Percentiles rank a stretch among this genome's conserved stretches.
These are phyloP conservation scores for Myriosclerotinia duriaeana DNA, from an alignment of 2,329 filamentous ascomycete species.

Conservation along the genomic window DNA sequence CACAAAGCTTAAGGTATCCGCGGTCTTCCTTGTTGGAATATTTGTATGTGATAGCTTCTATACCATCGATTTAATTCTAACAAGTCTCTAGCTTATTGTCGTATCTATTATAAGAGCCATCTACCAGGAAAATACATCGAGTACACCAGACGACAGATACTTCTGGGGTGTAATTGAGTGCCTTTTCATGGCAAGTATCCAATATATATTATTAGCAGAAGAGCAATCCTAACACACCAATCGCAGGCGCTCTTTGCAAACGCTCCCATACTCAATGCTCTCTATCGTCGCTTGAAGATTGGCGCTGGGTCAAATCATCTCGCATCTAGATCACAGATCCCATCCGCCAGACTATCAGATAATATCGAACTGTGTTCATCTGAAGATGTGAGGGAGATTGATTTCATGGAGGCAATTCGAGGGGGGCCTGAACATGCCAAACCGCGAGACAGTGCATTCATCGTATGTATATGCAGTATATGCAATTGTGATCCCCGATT, in stretches of 20 bases:
- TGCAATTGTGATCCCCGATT: neutral
- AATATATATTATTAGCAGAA: neutral
- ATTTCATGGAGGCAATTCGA: conserved; percentile 12
- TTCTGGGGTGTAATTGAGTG: conserved; percentile 30
- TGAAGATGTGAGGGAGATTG: conserved; percentile 13
- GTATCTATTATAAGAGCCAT: conserved; percentile 20
- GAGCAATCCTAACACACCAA: neutral
- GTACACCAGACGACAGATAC: neutral
- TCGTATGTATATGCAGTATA: neutral
- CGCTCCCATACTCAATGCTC: conserved; percentile 31
- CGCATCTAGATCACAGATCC: neutral
- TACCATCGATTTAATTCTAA: neutral
- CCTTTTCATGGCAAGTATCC: conserved; percentile 28
- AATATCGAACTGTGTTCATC: conserved; percentile 1
- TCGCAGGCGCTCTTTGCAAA: conserved; percentile 32
- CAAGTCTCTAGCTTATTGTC: conserved; percentile 25
- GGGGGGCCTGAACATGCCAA: neutral
- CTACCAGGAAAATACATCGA: neutral
- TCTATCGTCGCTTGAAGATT: conserved; percentile 28
- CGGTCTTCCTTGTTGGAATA: conserved; percentile 27
- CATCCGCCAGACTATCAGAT: neutral
- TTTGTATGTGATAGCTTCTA: conserved; percentile 24
- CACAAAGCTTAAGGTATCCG: conserved; percentile 27
- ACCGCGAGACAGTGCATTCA: neutral
- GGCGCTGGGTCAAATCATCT: conserved; percentile 4